A percentile compares a stretch with the other conserved stretches of the same genome.
Evolutionary conservation across 345 rosid genomes (phyloP).

Genomic region (Noccaea bulbosa): DNA sequence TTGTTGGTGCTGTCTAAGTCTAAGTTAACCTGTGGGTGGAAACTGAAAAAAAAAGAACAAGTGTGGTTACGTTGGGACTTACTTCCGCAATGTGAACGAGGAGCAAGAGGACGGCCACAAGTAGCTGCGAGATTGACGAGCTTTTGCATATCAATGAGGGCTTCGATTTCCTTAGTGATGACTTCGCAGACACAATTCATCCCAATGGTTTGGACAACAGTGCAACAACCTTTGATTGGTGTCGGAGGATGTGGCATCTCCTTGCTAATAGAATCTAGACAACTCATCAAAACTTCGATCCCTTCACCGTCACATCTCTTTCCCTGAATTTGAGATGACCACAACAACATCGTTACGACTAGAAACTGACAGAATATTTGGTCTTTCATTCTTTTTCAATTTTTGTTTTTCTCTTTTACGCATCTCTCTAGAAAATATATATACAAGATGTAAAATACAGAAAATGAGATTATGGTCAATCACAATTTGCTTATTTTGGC

Average conservation of each 20-base stretch:
- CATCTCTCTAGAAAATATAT: not conserved
- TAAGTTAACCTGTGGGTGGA: too few relatives aligned
- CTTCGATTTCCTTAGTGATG: conserved; percentile 6
- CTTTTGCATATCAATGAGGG: conserved; percentile 31
- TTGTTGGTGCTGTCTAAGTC: not conserved
- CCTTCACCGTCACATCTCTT: conserved; percentile 12
- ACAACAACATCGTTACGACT: conserved; percentile 17
- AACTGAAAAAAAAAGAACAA: too few relatives aligned
- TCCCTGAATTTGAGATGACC: conserved; percentile 22
- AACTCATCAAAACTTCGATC: not conserved
- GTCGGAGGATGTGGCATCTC: conserved; percentile 17
- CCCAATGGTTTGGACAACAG: conserved; percentile 20
- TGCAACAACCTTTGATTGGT: conserved; percentile 37
- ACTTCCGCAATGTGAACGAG: conserved; percentile 35
- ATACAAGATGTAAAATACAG: not conserved
- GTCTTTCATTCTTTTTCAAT: conserved; percentile 1
- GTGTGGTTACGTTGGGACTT: not conserved
- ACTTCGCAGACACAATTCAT: conserved; percentile 29
- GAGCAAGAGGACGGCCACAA: conserved; percentile 37
- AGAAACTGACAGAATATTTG: conserved; percentile 13
- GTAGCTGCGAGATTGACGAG: conserved; percentile 30
- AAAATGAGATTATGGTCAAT: not conserved
- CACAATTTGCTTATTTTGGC: not conserved
- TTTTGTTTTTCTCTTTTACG: not conserved
- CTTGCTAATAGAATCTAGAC: conserved; percentile 21